Base-by-base conservation (phyloP, 148 eudicot species). In the Persicaria tinctoria region DNA sequence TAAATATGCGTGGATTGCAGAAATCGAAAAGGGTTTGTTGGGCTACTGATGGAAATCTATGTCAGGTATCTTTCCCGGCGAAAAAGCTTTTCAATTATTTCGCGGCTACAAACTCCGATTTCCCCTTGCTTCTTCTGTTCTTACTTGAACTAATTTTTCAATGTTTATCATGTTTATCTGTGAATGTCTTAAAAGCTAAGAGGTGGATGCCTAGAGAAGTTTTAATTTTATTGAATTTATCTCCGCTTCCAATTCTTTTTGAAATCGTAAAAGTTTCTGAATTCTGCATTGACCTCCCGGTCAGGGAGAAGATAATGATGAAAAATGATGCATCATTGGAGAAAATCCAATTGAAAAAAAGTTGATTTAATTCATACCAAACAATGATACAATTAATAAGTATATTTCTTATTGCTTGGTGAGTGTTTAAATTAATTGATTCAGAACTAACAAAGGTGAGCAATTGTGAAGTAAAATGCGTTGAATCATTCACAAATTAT, bases 11-110 rank as follows among this genome's bases (percentile, higher is more conserved):
- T 76, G 86, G 89, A 77, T 78, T 80, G 88, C 81, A 83, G 83
- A 88, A 86, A 84, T 87, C 92, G 57, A 90, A 88, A 88, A 83
- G 84, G 87, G 88, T 90, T 77, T 79, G 84, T 46, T 88, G 96
- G 96, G 87, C 92, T 62, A 84, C 90, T 50, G 90, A 88, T 80
- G 85, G 77, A 64, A 85, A 84, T 83, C 96, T 90, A 73, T 90
- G 92, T 91, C 90, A 89, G 93, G 93, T 91, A 87, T 76, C 56
- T 59, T 79, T 75, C 57, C 46, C 53, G 55, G 44, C 50, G 53
- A 74, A 80, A 72, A 72, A 18, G 20, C 5, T 70, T 70, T 3
- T 66, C 71, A 10, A 32, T 54, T 54, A 5, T 14, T 70, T 70
- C 73, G 18, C 51, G 51, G 16, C 73, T 41, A 14, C 48, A 70